Conservation (phyloP, 306 rosid genomes). For the Gillenia trifoliata region DNA sequence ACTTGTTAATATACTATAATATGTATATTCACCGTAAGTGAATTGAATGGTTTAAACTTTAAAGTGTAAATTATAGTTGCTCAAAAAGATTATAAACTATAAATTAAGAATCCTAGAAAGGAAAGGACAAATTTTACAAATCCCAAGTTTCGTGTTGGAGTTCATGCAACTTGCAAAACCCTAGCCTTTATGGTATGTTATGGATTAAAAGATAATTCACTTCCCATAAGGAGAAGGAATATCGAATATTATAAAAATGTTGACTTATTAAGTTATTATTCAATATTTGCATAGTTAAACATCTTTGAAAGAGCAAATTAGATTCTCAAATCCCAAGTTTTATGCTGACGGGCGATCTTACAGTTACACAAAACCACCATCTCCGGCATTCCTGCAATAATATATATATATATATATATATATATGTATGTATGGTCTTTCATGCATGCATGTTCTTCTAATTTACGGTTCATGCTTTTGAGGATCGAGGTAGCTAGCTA, state of each 20-base stretch:
- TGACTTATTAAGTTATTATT: background rate
- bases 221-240: background rate
- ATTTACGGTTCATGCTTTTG: background rate
- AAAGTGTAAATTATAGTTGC: too few species aligned
- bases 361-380: conserved; percentile 6
- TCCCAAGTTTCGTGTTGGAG: conserved; percentile 17
- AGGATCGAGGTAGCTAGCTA: background rate
- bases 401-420: too few species aligned
- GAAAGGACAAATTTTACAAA: conserved; percentile 7
- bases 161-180: conserved; percentile 15
- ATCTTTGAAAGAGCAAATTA: background rate
- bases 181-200: conserved; percentile 6
- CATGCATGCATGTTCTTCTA: background rate
- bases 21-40: background rate
- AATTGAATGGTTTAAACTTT: background rate
- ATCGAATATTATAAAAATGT: background rate
- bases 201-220: background rate
- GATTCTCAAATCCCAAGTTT: conserved; percentile 15
- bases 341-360: conserved; percentile 13
- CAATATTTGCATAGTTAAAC: background rate
- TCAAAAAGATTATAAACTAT: too few species aligned
- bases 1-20: too few species aligned
- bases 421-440: too few species aligned
- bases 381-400: conserved; percentile 10
- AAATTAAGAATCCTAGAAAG: conserved; percentile 9